Percentiles rank a stretch among this genome's conserved stretches.
Conservation (phyloP, 2,329 filamentous ascomycete genomes). For the Cercospora sp. region DNA sequence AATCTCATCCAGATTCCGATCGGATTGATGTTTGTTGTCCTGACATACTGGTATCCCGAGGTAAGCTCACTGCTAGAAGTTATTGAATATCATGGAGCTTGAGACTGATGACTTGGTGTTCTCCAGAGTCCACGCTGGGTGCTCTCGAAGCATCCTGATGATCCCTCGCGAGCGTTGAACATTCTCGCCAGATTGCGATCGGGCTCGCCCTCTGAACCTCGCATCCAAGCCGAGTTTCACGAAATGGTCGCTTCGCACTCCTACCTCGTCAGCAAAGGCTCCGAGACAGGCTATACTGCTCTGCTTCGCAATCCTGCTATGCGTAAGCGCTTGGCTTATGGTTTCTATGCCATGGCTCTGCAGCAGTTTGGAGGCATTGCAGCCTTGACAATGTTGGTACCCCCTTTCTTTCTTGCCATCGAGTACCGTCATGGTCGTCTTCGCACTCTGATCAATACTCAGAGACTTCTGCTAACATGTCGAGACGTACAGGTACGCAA, state of each 20-base stretch:
- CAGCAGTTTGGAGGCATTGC: neutral
- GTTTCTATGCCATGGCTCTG: neutral
- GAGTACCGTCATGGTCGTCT: neutral
- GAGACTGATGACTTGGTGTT: neutral
- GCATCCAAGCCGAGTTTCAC: neutral
- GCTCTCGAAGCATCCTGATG: neutral
- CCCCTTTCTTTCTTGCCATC: neutral
- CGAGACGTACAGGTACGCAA: neutral
- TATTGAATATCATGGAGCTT: neutral
- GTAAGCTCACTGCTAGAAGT: neutral
- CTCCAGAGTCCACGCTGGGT: neutral
- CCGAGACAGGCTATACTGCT: neutral
- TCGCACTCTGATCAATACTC: neutral
- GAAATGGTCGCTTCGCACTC: neutral
- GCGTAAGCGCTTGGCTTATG: neutral
- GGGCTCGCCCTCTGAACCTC: neutral
- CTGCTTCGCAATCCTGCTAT: neutral
- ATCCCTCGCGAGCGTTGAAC: neutral
- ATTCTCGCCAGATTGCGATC: neutral
- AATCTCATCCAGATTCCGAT: slow-evolving; percentile 32
- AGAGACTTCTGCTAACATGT: neutral
- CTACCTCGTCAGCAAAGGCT: neutral
- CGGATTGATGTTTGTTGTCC: neutral
- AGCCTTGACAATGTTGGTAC: neutral
- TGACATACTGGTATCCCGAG: neutral